Base-by-base conservation (phyloP, 495 filamentous ascomycete species). In the Bacidia gigantensis region DNA sequence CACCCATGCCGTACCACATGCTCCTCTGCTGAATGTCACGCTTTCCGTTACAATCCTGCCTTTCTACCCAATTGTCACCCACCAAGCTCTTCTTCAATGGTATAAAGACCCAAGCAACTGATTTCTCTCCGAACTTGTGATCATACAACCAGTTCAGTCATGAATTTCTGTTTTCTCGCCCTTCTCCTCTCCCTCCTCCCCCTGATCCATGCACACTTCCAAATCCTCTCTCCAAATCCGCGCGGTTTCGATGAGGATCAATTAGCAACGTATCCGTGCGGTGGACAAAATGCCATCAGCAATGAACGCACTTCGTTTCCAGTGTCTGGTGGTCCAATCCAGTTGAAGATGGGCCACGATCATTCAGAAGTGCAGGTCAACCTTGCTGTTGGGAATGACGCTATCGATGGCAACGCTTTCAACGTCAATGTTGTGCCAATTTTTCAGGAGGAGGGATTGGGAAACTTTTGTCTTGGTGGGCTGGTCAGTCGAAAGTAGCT, bases 131-230 rank as follows among this genome's bases (percentile, higher is more conserved):
- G n/a, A n/a, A n/a, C n/a, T n/a, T n/a, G n/a, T n/a, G n/a, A n/a
- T n/a, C n/a, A n/a, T n/a, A n/a, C n/a, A n/a, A n/a, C n/a, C n/a
- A n/a, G n/a, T n/a, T n/a, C n/a, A n/a, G n/a, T n/a, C n/a, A n/a
- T n/a, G n/a, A n/a, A n/a, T n/a, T n/a, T n/a, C n/a, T n/a, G n/a
- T n/a, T 32, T 26, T 35, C 40, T 51, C 25, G 45, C 60, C 49
- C 50, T 68, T n/a, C 49, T 61, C 18, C 26, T 65, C 29, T 61
- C 73, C 51, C 29, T 35, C 29, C 14, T 35, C 25, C 61, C 70
- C 46, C 55, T 78, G 26, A 65, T 64, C 18, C 63, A 69, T 44
- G 80, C 81, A 10, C 81, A 85, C 62, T 84, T 83, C 69, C 59
- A 66, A 3, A 73, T 85, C 52, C 56, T 64, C 35, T 84, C 69